Evolutionary conservation across 2,329 filamentous ascomycete species (phyloP).

Genomic region (Lojkania enalia): DNA sequence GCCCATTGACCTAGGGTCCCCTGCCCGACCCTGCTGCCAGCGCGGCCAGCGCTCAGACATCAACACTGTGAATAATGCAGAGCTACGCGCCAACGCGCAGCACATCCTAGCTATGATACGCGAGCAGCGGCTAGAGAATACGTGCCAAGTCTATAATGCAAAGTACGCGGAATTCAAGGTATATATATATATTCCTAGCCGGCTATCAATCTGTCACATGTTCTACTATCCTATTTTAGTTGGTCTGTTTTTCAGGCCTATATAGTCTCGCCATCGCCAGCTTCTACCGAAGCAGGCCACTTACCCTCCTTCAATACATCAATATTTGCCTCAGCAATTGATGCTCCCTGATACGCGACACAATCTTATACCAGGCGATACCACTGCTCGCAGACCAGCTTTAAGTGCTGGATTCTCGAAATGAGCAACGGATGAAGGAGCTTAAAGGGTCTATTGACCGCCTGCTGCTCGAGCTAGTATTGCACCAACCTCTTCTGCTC

Average conservation of each 20-base stretch:
- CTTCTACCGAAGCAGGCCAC: too few species aligned
- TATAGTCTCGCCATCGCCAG: too few species aligned
- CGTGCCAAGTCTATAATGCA: slow-evolving; percentile 6
- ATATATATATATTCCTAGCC: background rate
- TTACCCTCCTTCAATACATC: too few species aligned
- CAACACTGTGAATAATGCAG: slow-evolving; percentile 36
- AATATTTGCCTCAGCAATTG: too few species aligned
- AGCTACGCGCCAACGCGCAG: slow-evolving; percentile 9
- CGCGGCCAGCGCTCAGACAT: too few species aligned
- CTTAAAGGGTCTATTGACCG: slow-evolving; percentile 2
- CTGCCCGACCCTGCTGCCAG: too few species aligned
- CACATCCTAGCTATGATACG: slow-evolving; percentile 8
- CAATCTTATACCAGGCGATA: slow-evolving; percentile 5
- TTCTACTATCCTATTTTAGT: too few species aligned
- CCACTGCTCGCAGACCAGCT: slow-evolving; percentile 4
- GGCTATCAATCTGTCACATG: background rate
- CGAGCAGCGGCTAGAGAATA: slow-evolving; percentile 8
- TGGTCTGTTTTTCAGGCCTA: too few species aligned
- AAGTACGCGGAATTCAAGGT: slow-evolving; percentile 12
- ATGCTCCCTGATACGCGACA: too few species aligned
- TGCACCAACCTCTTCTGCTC: background rate
- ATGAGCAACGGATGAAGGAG: slow-evolving; percentile 3
- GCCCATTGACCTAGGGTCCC: too few species aligned
- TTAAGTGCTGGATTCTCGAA: slow-evolving; percentile 1
- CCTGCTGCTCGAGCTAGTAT: slow-evolving; percentile 2